Base-by-base conservation (phyloP, 148 eudicot genomes). In the Cornus controversa region DNA sequence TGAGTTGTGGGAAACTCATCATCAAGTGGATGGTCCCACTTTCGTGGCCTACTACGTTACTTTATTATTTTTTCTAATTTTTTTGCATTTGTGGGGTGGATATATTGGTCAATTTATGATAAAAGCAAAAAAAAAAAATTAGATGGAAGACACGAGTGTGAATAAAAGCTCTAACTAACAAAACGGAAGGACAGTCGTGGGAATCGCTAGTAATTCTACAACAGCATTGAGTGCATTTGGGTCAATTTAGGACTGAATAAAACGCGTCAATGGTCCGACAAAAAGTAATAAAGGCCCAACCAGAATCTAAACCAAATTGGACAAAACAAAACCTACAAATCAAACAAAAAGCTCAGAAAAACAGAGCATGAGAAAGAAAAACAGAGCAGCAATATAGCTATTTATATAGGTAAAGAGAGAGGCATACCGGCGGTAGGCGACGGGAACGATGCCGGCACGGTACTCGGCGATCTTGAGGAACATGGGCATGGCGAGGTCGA, bases 401-500 rank as follows among this genome's bases (percentile, higher is more conserved):
- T 40, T 1, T 40, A 6, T 40, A 6, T 40, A 6, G 4, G 10
- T 40, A 15, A 16, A 66, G 13, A 73, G 24, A 9, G 14, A 31
- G 2, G 18, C 62, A 45, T 53, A 90, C 94, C 94, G 71, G 79
- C 94, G 92, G 77, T 62, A 91, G 8, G 89, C 69, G 54, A 91
- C 92, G 26, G 94, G 94, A n/a, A 91, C 92, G 27, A 91, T 91
- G 16, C 94, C 94, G 40, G 94, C 94, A 1, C 92, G 92, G 50
- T 91, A 91, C 77, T 89, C 76, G 15, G 94, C 94, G 54, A 91
- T 81, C 73, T 91, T 87, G 9, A 91, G 90, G 57, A 91, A 91
- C 92, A 91, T 91, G 6, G 94, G 94, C 92, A 89, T 89, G 63
- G 94, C 88, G 11, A 91, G 87, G 80, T 91, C 94, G 75, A 91